A percentile compares a stretch with the other conserved stretches of the same genome.
Conservation (phyloP, 805 yeast genomes). For the Yamadazyma akitaensis region DNA sequence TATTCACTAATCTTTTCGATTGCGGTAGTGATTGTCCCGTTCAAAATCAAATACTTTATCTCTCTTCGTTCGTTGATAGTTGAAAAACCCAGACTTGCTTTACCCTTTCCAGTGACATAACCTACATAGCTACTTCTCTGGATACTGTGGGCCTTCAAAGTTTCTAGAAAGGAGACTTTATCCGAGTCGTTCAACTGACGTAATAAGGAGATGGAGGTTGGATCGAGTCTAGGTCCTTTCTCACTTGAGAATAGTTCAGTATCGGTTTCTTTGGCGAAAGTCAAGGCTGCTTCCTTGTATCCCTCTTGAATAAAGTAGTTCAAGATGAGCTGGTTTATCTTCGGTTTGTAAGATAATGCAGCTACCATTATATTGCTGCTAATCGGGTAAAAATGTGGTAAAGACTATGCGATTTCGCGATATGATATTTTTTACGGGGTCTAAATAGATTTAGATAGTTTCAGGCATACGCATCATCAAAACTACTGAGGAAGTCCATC, state of each 20-base stretch:
- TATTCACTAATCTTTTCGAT: constrained; percentile 53
- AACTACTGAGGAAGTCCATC: constrained; percentile 87
- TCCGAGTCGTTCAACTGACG: constrained; percentile 12
- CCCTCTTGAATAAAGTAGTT: constrained; percentile 79
- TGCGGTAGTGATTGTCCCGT: constrained; percentile 60
- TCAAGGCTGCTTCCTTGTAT: constrained; percentile 61
- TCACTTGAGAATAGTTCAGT: constrained; percentile 15
- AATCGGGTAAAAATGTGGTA: neutral
- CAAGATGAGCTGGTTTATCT: constrained; percentile 54
- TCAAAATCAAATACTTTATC: constrained; percentile 51
- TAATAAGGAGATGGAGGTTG: constrained; percentile 6
- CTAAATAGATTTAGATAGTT: constrained; percentile 12
- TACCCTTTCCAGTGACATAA: constrained; percentile 4
- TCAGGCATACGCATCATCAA: constrained; percentile 83
- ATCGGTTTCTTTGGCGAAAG: constrained; percentile 58
- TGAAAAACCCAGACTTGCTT: constrained; percentile 35
- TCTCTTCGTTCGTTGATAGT: constrained; percentile 51
- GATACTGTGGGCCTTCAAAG: constrained; percentile 10
- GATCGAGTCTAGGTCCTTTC: neutral
- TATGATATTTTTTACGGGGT: neutral
- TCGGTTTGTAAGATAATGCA: constrained; percentile 18
- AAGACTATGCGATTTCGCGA: neutral
- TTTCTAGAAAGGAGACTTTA: constrained; percentile 15
- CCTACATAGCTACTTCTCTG: constrained; percentile 1
- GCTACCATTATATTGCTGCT: neutral